Base-by-base conservation (phyloP, 1,284 basidiomycete genomes). In the Farysia itapuensis region DNA sequence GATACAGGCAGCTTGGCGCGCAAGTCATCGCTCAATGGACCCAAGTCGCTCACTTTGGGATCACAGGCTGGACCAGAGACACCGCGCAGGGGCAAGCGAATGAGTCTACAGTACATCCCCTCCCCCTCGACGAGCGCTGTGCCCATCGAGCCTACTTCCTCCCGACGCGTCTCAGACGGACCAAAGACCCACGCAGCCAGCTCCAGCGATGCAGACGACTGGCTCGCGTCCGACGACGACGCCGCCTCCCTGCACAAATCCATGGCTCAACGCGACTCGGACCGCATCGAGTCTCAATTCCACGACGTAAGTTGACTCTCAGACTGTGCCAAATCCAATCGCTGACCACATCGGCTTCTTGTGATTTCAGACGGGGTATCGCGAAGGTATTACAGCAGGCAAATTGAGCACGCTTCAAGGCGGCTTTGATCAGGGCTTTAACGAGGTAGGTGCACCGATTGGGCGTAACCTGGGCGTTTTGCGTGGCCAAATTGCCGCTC, bases 301-400 rank as follows among this genome's bases (percentile, higher is more conserved):
- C 46, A 64, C 20, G 67, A 70, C 40, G 66, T 69, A 53, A 33
- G 66, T 59, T 22, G 12, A n/a, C n/a, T n/a, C n/a, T n/a, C n/a
- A n/a, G n/a, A n/a, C n/a, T n/a, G n/a, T n/a, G n/a, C n/a, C n/a
- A n/a, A n/a, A n/a, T n/a, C n/a, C n/a, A n/a, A n/a, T n/a, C n/a
- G n/a, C n/a, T n/a, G n/a, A n/a, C n/a, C n/a, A n/a, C n/a, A n/a
- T n/a, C n/a, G n/a, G n/a, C n/a, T n/a, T n/a, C n/a, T n/a, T n/a
- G n/a, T n/a, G n/a, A 28, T 28, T 33, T 37, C 22, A 92, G 90
- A 83, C 83, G 16, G 90, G 90, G 2, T 92, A 91, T 68, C 84
- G 89, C 14, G 89, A 91, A 77, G 90, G 89, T 20, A 90, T 92
- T 60, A 87, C 84, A 0, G 84, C 85, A 3, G 89, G 90, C 9